Base-by-base conservation (phyloP, 352 stramenopile genomes). In the Pythium angustatum region DNA sequence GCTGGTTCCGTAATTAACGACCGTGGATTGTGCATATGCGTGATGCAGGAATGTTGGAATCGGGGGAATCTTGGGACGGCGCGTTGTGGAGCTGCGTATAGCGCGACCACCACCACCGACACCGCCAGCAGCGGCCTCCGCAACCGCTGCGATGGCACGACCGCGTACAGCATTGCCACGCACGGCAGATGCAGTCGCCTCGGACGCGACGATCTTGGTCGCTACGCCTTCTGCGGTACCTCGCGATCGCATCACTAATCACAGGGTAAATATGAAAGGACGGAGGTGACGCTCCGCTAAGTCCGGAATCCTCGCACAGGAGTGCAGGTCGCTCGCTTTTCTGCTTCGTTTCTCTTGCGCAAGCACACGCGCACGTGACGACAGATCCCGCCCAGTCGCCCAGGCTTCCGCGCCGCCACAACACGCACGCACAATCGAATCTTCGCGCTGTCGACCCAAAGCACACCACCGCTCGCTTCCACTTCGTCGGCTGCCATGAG, bases 321-420 rank as follows among this genome's bases (percentile, higher is more conserved):
- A 58, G 30, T 59, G 40, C 43, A 24, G 43, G 11, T 53, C n/a
- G 34, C 27, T 28, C 41, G 6, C 21, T 48, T 63, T 69, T 69
- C 63, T 69, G 63, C 63, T 69, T 61, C 63, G 33, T 69, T 69
- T 69, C 55, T 69, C 38, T 69, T 69, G 55, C 63, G 63, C 63
- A 69, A 69, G 54, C 63, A 17, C 58, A 38, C 21, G 28, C n/a
- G n/a, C n/a, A n/a, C n/a, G 28, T 21, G 33, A 47, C 52, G 22
- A 24, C 1, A 22, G 38, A 3, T 14, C 19, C 11, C 19, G 22
- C 38, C 38, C 38, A 44, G 38, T 10, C 36, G 5, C 5, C 36
- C 5, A 43, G 36, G 36, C 5, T 5, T 3, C 11, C 36, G 8
- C 10, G 5, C 11, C 36, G 8, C 10, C 38, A 19, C 38, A 41